Evolutionary conservation across 805 yeast genomes (phyloP).

Genomic region (Ogataea salicorniae): DNA sequence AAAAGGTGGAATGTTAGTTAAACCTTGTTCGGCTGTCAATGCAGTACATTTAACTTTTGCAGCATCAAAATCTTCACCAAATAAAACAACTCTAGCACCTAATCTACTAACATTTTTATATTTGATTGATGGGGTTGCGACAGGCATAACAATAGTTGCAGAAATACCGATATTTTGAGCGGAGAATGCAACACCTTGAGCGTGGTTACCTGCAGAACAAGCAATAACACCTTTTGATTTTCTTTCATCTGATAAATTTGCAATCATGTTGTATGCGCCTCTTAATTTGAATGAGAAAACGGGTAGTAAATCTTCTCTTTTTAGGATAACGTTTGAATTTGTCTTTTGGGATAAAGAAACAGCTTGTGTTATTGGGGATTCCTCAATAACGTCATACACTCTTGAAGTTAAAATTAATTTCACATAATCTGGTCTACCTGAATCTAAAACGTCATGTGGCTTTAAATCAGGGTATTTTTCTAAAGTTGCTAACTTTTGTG

Average conservation of each 20-base stretch:
- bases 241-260: slow-evolving; percentile 66
- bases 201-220: slow-evolving; percentile 98
- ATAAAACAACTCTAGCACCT: slow-evolving; percentile 90
- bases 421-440: slow-evolving; percentile 87
- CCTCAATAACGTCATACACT: slow-evolving; percentile 91
- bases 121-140: slow-evolving; percentile 93
- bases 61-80: slow-evolving; percentile 93
- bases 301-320: slow-evolving; percentile 90
- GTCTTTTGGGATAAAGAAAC: slow-evolving; percentile 65
- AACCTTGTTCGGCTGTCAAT: slow-evolving; percentile 60
- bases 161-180: slow-evolving; percentile 83
- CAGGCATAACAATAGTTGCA: slow-evolving; percentile 97
- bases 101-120: slow-evolving; percentile 85
- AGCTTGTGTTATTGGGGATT: slow-evolving; percentile 79
- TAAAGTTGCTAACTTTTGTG: slow-evolving; percentile 6
- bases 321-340: slow-evolving; percentile 72
- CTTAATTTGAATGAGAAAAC: slow-evolving; percentile 94
- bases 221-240: slow-evolving; percentile 87
- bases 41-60: slow-evolving; percentile 88
- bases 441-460: slow-evolving; percentile 46
- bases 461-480: slow-evolving; percentile 42
- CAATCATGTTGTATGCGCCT: slow-evolving; percentile 97
- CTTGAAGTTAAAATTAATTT: slow-evolving; percentile 85
- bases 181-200: slow-evolving; percentile 96
- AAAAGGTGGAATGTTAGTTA: slow-evolving; percentile 94